Conservation (phyloP, 2,329 filamentous ascomycete species). For the Neurospora sp. region DNA sequence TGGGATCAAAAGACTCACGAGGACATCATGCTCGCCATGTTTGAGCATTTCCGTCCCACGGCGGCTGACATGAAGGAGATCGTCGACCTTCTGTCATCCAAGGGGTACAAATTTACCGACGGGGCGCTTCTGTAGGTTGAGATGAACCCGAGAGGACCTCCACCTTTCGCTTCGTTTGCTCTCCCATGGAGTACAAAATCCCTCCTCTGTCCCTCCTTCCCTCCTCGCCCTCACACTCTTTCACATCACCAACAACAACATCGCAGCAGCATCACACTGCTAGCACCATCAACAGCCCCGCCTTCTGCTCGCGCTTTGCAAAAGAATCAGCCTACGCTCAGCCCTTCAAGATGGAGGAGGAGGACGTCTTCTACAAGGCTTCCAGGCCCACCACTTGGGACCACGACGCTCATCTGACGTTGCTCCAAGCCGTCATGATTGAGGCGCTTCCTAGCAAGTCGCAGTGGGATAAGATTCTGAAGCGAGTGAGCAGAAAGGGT, state of each 20-base stretch:
- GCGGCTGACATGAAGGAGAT: conserved; percentile 21
- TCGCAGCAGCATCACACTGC: not conserved
- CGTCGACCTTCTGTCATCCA: conserved; percentile 16
- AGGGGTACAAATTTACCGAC: conserved; percentile 20
- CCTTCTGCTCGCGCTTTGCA: not conserved
- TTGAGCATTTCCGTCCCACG: conserved; percentile 27
- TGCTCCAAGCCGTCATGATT: conserved; percentile 29
- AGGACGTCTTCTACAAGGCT: not conserved
- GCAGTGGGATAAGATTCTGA: conserved; percentile 18
- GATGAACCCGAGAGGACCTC: not conserved
- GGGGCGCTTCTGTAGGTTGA: conserved; percentile 19
- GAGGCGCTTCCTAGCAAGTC: conserved; percentile 9
- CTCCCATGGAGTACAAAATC: not conserved
- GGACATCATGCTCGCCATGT: conserved; percentile 33
- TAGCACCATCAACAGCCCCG: not conserved
- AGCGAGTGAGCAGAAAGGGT: too few species aligned
- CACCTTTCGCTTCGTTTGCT: not conserved
- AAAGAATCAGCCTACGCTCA: not conserved
- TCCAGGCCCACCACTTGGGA: conserved; percentile 19
- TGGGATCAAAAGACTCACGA: conserved; percentile 34
- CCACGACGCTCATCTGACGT: conserved; percentile 18
- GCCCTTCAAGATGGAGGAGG: not conserved
- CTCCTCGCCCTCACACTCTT: not conserved
- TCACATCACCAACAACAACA: not conserved
- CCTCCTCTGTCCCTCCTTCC: not conserved